These are phyloP conservation scores for Grigorovia humatica DNA, from an alignment of 805 yeast genomes.

Conservation along the genomic window DNA sequence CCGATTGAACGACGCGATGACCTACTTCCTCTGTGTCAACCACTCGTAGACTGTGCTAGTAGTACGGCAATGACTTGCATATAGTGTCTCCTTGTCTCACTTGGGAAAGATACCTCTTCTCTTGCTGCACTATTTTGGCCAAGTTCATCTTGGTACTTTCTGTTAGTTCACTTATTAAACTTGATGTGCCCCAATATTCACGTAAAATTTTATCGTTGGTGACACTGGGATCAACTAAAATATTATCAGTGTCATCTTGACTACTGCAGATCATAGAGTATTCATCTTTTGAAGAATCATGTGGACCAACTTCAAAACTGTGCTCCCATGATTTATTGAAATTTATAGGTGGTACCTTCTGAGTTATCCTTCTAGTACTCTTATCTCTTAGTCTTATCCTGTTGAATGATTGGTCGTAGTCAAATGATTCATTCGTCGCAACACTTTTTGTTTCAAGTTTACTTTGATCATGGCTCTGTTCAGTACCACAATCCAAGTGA, in stretches of 20 bases:
- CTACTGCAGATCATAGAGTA: background rate
- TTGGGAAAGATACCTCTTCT: background rate
- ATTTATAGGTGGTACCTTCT: background rate
- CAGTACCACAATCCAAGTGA: conserved; percentile 14
- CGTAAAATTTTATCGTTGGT: background rate
- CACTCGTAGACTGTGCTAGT: too few relatives aligned
- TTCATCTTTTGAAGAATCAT: background rate
- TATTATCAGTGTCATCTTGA: background rate
- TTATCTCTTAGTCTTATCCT: background rate
- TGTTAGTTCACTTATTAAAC: background rate
- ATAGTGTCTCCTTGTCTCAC: too few relatives aligned
- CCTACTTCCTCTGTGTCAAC: too few relatives aligned
- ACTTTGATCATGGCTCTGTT: background rate
- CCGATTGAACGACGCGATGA: too few relatives aligned
- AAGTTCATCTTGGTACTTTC: background rate
- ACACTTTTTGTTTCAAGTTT: background rate
- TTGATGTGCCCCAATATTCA: background rate
- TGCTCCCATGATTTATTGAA: background rate
- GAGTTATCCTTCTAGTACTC: background rate
- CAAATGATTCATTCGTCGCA: too few relatives aligned
- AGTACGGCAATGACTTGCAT: too few relatives aligned
- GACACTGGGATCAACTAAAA: background rate
- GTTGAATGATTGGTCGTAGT: background rate
- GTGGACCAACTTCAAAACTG: background rate
- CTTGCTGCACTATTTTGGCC: background rate